A percentile compares a stretch with the other conserved stretches of the same genome.
These are phyloP conservation scores for Solanum ahanhuiri DNA, from an alignment of 257 asterid species.

Conservation along the genomic window DNA sequence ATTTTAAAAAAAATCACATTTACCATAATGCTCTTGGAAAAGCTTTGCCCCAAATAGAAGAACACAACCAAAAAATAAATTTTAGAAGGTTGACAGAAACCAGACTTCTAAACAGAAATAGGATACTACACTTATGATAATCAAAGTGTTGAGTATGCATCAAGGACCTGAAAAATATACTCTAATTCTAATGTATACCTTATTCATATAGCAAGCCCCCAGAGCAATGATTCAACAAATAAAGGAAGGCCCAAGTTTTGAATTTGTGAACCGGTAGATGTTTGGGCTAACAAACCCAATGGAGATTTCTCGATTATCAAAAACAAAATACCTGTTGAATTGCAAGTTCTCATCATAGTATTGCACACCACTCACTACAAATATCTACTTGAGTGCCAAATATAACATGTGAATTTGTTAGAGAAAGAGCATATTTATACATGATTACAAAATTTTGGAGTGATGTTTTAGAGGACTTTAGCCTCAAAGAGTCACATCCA, in stretches of 20 bases:
- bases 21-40: neutral
- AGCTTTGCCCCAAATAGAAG: neutral
- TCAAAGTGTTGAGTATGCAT: neutral
- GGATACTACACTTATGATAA: neutral
- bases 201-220: neutral
- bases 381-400: neutral
- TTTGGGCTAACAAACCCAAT: neutral
- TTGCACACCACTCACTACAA: neutral
- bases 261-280: neutral
- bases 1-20: neutral
- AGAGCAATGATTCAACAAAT: neutral
- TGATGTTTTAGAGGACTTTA: neutral
- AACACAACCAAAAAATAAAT: neutral
- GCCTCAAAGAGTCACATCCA: neutral
- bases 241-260: neutral
- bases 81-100: neutral
- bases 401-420: neutral
- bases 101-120: neutral
- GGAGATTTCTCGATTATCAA: neutral
- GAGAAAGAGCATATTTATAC: neutral
- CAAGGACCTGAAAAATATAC: neutral
- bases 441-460: neutral
- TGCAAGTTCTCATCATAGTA: neutral
- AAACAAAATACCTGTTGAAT: neutral
- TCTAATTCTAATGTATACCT: neutral